These are phyloP conservation scores for Fusarium sp. DNA, from an alignment of 2,329 filamentous ascomycete genomes.

Conservation along the genomic window DNA sequence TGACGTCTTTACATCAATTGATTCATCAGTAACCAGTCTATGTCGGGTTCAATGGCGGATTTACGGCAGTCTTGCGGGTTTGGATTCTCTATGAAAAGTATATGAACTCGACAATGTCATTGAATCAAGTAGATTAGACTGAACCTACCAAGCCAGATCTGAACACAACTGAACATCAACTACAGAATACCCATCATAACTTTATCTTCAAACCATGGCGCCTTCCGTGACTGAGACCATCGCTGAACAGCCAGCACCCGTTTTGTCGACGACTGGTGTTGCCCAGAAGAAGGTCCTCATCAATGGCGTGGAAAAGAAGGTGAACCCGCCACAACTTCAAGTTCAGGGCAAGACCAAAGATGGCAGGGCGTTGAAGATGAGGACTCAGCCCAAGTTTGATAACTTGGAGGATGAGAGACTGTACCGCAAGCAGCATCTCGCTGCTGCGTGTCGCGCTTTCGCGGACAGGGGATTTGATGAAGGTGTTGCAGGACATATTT, in stretches of 20 bases:
- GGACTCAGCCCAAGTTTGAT: background rate
- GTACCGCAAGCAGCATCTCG: background rate
- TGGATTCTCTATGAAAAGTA: background rate
- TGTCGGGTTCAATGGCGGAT: background rate
- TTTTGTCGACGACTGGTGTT: background rate
- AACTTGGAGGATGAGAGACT: background rate
- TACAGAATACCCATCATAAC: background rate
- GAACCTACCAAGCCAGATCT: background rate
- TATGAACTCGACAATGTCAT: background rate
- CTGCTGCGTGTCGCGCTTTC: background rate
- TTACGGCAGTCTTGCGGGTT: background rate
- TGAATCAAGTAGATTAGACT: background rate
- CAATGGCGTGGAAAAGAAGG: background rate
- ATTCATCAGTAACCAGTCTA: background rate
- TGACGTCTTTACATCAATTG: background rate
- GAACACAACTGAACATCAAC: background rate
- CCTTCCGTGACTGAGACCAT: background rate
- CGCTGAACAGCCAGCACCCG: background rate
- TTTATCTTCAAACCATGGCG: background rate
- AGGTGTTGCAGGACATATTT: background rate
- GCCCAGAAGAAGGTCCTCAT: background rate
- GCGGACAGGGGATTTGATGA: background rate
- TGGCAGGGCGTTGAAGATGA: background rate
- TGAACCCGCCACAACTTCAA: background rate
- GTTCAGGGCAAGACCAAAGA: background rate